phyloP scores from a whole-genome alignment of 306 rosid genomes.

The Ochetophila trinervis region DNA sequence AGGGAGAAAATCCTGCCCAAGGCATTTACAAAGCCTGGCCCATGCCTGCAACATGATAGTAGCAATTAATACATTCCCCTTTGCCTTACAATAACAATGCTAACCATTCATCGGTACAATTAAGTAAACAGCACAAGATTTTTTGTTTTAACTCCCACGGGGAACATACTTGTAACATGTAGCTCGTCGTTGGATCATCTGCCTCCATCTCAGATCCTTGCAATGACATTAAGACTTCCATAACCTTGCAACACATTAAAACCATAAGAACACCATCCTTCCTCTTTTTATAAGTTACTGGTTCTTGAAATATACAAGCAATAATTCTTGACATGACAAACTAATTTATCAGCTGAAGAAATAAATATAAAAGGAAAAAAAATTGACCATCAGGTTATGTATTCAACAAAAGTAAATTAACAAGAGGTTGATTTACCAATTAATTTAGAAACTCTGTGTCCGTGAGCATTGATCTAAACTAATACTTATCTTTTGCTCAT shows the following conservation, averaged over 20 bases:
- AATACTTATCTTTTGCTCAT: too few relatives aligned
- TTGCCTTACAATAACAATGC: conserved; percentile 17
- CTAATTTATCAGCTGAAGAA: background rate
- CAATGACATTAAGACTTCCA: conserved; percentile 95
- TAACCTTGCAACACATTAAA: conserved; percentile 47
- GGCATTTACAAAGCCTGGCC: conserved; percentile 97
- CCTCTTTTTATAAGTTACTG: conserved; percentile 6
- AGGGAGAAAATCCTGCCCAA: conserved; percentile 98
- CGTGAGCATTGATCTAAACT: too few relatives aligned
- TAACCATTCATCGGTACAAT: background rate
- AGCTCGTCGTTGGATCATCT: conserved; percentile 97
- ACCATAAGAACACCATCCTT: background rate
- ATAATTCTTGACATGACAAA: background rate
- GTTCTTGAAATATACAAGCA: background rate
- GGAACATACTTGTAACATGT: conserved; percentile 81
- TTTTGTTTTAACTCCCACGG: background rate
- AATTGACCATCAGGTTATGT: too few relatives aligned
- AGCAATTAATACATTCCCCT: background rate
- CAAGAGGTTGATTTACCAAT: conserved; percentile 12
- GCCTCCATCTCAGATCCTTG: conserved; percentile 96
- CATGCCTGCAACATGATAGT: conserved; percentile 55
- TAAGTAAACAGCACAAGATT: conserved; percentile 7
- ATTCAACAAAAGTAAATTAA: background rate
- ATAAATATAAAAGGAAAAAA: background rate
- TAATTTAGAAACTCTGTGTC: too few relatives aligned